Percentiles rank a stretch among this genome's conserved stretches.
Evolutionary conservation across 306 rosid genomes (phyloP).

Genomic region (Ochetophila trinervis): DNA sequence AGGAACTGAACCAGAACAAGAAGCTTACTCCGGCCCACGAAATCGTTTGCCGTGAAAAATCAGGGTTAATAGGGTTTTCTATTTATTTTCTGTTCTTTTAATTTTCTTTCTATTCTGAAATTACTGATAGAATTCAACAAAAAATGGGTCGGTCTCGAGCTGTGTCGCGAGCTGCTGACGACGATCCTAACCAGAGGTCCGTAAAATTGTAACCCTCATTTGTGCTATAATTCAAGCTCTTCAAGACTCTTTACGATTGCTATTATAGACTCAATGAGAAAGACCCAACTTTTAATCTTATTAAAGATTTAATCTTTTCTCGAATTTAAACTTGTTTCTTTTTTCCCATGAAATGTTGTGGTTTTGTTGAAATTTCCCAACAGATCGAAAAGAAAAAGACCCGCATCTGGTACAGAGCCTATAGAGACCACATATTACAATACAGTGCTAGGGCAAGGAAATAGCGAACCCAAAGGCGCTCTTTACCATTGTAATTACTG

Average conservation of each 20-base stretch:
- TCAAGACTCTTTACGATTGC: neutral
- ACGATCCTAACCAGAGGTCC: constrained; percentile 39
- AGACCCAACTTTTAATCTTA: neutral
- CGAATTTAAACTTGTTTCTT: constrained; percentile 10
- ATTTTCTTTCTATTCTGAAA: constrained; percentile 4
- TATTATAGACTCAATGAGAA: neutral
- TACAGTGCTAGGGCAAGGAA: constrained; percentile 25
- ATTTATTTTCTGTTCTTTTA: neutral
- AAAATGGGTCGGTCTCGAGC: constrained; percentile 54
- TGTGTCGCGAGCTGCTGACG: constrained; percentile 28
- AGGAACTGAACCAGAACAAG: neutral
- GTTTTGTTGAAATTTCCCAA: constrained; percentile 6
- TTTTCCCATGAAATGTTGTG: neutral
- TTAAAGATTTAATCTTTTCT: neutral
- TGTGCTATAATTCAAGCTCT: constrained; percentile 14
- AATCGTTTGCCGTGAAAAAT: neutral
- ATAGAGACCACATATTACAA: constrained; percentile 22
- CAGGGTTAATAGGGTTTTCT: neutral
- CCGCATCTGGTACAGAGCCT: constrained; percentile 41
- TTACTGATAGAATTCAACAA: constrained; percentile 7
- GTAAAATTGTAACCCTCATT: neutral
- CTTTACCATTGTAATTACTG: constrained; percentile 57
- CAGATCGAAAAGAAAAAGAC: constrained; percentile 62
- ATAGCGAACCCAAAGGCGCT: constrained; percentile 36
- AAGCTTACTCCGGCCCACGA: neutral